Evolutionary conservation across 345 rosid species (phyloP).

Genomic region (Corchorus olitorius): DNA sequence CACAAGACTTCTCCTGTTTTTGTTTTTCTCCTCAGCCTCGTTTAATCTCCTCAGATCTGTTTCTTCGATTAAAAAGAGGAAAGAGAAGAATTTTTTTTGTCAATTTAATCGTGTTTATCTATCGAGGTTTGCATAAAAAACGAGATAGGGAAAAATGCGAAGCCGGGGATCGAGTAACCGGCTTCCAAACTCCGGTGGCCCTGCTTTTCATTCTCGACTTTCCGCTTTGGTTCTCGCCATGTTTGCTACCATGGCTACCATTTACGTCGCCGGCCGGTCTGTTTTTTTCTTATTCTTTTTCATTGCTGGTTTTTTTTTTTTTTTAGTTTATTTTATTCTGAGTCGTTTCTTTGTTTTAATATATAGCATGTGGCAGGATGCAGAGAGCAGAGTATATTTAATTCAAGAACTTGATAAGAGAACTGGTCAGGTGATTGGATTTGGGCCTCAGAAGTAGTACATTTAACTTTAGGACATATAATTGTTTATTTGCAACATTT

Average conservation of each 20-base stretch:
- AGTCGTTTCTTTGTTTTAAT: neutral
- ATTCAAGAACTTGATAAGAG: slow-evolving; percentile 42
- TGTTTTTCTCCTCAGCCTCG: neutral
- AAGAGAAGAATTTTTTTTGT: neutral
- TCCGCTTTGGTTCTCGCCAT: slow-evolving; percentile 33
- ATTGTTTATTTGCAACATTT: neutral
- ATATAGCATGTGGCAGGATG: slow-evolving; percentile 56
- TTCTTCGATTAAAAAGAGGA: neutral
- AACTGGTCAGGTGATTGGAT: slow-evolving; percentile 36
- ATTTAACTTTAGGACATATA: neutral
- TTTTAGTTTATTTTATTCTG: neutral
- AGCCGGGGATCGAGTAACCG: slow-evolving; percentile 42
- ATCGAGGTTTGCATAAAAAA: neutral
- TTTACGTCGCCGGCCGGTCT: slow-evolving; percentile 51
- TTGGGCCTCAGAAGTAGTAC: neutral
- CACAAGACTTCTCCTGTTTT: neutral
- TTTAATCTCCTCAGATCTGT: slow-evolving; percentile 13
- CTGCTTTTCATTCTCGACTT: slow-evolving; percentile 30
- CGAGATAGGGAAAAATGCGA: slow-evolving; percentile 28
- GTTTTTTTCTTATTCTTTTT: neutral
- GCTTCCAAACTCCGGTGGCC: slow-evolving; percentile 19
- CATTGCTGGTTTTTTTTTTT: neutral
- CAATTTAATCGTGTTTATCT: neutral
- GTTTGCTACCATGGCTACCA: slow-evolving; percentile 44
- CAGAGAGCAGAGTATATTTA: slow-evolving; percentile 43